Percentiles rank a stretch among this genome's conserved stretches.
These are phyloP conservation scores for Talinum fruticosum DNA, from an alignment of 148 eudicot genomes.

Conservation along the genomic window DNA sequence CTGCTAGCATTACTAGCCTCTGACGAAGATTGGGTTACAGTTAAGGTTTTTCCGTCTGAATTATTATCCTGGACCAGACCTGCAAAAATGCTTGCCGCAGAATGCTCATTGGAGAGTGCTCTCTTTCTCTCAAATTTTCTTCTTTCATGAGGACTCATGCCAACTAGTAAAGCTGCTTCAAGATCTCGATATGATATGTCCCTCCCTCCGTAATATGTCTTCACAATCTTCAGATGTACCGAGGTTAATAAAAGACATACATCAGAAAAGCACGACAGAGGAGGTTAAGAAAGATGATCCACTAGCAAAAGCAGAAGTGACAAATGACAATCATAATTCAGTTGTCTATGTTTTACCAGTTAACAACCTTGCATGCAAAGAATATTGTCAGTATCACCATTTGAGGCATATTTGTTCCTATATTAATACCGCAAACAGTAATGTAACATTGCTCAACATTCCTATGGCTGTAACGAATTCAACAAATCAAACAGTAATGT, in stretches of 20 bases:
- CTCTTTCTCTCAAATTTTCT: slow-evolving; percentile 68
- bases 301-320: not conserved
- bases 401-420: not conserved
- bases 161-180: slow-evolving; percentile 75
- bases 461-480: not conserved
- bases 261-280: slow-evolving; percentile 14
- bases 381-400: not conserved
- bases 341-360: not conserved
- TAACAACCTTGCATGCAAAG: too few relatives aligned
- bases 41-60: slow-evolving; percentile 6
- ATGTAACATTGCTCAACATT: not conserved
- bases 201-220: slow-evolving; percentile 82
- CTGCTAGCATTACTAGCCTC: slow-evolving; percentile 12
- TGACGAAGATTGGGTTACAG: slow-evolving; percentile 13
- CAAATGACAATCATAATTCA: not conserved
- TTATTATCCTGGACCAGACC: slow-evolving; percentile 22
- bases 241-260: slow-evolving; percentile 2
- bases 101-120: slow-evolving; percentile 38
- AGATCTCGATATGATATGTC: slow-evolving; percentile 69
- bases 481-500: not conserved
- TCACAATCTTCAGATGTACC: slow-evolving; percentile 54
- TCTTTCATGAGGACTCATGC: slow-evolving; percentile 89
- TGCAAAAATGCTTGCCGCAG: slow-evolving; percentile 20
- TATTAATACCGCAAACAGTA: not conserved
- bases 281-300: not conserved